A percentile compares a stretch with the other conserved stretches of the same genome.
Evolutionary conservation across 345 rosid species (phyloP).

Genomic region (Populus simonii): DNA sequence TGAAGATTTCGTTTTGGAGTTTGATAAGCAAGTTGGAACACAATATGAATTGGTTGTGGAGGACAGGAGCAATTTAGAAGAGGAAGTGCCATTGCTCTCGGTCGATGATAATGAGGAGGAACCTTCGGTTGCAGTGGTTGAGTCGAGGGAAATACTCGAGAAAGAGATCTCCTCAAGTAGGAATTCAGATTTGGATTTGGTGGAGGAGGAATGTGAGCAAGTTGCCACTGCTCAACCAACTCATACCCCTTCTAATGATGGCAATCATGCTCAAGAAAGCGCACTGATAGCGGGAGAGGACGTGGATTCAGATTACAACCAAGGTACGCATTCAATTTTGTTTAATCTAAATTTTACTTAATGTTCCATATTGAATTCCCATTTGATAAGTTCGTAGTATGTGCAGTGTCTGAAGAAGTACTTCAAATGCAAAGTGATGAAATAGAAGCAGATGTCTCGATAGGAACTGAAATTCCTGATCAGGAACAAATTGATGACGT

Average conservation of each 20-base stretch:
- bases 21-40: slow-evolving; percentile 32
- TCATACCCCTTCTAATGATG: slow-evolving; percentile 10
- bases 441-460: slow-evolving; percentile 64
- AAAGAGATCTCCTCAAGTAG: slow-evolving; percentile 6
- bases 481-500: slow-evolving; percentile 55
- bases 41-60: slow-evolving; percentile 35
- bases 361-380: slow-evolving; percentile 1
- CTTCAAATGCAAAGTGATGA: slow-evolving; percentile 47
- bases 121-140: slow-evolving; percentile 17
- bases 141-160: slow-evolving; percentile 21
- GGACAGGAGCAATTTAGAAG: slow-evolving; percentile 20
- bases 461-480: slow-evolving; percentile 89
- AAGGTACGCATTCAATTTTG: slow-evolving; percentile 38
- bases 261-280: slow-evolving; percentile 24
- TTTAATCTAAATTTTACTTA: neutral
- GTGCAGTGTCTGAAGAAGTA: slow-evolving; percentile 42
- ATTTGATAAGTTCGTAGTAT: neutral
- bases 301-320: slow-evolving; percentile 27
- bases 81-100: slow-evolving; percentile 23
- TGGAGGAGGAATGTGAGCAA: slow-evolving; percentile 24
- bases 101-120: slow-evolving; percentile 25
- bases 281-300: slow-evolving; percentile 8
- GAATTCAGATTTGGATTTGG: slow-evolving; percentile 6
- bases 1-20: slow-evolving; percentile 77
- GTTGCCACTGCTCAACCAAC: slow-evolving; percentile 27